phyloP scores from a whole-genome alignment of 306 rosid species.

The Aeschynomene evenia region DNA sequence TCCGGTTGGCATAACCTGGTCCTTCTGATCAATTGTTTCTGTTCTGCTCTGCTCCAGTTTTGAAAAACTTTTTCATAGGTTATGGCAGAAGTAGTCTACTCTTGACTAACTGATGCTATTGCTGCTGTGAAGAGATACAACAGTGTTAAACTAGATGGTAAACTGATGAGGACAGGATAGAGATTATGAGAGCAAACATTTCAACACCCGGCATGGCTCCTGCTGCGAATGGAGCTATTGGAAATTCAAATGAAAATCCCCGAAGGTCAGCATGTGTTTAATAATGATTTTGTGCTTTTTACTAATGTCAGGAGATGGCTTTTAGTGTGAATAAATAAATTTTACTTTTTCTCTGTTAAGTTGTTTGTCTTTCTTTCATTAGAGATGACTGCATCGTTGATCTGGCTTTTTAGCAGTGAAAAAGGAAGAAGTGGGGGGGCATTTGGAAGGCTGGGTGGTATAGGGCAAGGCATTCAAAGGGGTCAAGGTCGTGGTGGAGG shows the following conservation, averaged over 20 bases:
- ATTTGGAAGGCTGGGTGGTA: conserved; percentile 52
- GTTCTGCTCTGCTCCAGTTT: conserved; percentile 42
- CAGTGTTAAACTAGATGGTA: conserved; percentile 91
- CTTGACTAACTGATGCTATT: conserved; percentile 67
- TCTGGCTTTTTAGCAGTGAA: conserved; percentile 53
- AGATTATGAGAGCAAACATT: conserved; percentile 85
- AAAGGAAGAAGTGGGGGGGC: conserved; percentile 67
- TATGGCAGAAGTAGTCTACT: conserved; percentile 85
- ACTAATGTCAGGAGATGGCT: not conserved
- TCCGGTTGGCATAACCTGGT: conserved; percentile 29
- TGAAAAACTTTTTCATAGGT: conserved; percentile 59
- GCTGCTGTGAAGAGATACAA: conserved; percentile 94
- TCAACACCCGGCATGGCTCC: conserved; percentile 54
- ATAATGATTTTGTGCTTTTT: not conserved
- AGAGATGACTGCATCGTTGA: conserved; percentile 10
- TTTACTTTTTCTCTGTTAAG: not conserved
- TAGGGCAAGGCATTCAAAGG: conserved; percentile 39
- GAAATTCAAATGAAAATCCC: conserved; percentile 57
- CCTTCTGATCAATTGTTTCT: conserved; percentile 34
- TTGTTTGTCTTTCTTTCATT: not conserved
- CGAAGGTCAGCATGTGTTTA: conserved; percentile 48
- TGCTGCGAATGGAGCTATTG: conserved; percentile 45
- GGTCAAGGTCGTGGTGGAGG: conserved; percentile 53
- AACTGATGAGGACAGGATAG: conserved; percentile 95
- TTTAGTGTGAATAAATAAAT: not conserved